Evolutionary conservation across 352 stramenopile genomes (phyloP), one percentile per base, ranked within the genome.

Genomic region (Thalassiosira livingstoniorum): DNA sequence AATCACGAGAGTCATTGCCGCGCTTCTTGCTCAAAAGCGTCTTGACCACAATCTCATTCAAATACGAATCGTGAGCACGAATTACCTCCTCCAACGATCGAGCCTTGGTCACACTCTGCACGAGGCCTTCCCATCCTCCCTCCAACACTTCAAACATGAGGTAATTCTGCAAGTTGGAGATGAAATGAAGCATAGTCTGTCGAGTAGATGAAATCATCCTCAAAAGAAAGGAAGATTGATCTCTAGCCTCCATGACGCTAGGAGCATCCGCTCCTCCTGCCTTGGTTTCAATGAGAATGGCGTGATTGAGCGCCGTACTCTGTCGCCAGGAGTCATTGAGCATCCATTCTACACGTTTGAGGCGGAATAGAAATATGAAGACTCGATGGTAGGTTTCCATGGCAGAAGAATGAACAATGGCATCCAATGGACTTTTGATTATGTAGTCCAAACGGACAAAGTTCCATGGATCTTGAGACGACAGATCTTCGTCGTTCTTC

Each of bases 181-280:
- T 97, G 83, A 99, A 98, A 83, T 99, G 97, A 69, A 98, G 97
- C 97, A 99, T 99, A 55, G 98, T 95, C 27, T 97, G 97, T 34
- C 97, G 94, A 60, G 98, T 93, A 18, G 99, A 92, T 68, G 98
- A 96, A 76, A 97, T 98, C 39, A 94, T 94, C 86, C 98, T 95
- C 31, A 99, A 91, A 23, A 98, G 80, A 63, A 71, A 66, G 78
- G 79, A 80, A n/a, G 78, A 80, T 53, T 85, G 47, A 35, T 82
- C 76, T 21, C 68, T 65, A 65, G 76, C 67, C 45, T 55, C 61
- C 42, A 58, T 75, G 27, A 82, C 76, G 43, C 74, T 69, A 2
- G 75, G 87, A n/a, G 83, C 74, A 71, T 86, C 69, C 2, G 73
- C 74, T 67, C 89, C 90, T 54, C 62, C 82, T 23, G 70, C 45